Evolutionary conservation across 306 rosid species (phyloP), one percentile per base, ranked within the genome.

Genomic region (Hippophae rhamnoides): DNA sequence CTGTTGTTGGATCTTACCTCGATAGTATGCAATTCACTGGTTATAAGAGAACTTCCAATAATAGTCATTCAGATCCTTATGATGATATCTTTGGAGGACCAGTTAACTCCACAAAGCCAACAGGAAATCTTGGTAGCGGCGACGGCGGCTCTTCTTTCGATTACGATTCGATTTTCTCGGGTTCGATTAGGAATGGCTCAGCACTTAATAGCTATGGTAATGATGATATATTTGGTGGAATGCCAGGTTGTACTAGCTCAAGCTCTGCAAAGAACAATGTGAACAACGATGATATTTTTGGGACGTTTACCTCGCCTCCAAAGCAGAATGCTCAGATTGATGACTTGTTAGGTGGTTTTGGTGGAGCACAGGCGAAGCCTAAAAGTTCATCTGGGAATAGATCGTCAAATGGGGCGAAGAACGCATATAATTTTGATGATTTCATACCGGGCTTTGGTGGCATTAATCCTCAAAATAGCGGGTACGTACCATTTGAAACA

Each of bases 391-490:
- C 47, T 14, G 45, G 54, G 9, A 74, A 62, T 45, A 48, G 43
- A 52, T 62, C 47, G 6, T 66, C 56, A 7, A 56, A 25, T 23
- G 46, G 46, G n/a, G 63, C 56, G 53, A 43, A 54, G 13, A 66
- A 50, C 23, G 49, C 62, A 11, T 64, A 60, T 31, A 70, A 31
- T 72, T 78, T 76, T 72, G 95, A 75, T 76, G 96, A 84, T 12
- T 72, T 92, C 77, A 74, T 88, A 60, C 76, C 88, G 25, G 96
- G 96, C 11, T 88, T 92, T 84, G 85, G 84, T 67, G 78, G 69
- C 52, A 77, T 60, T 72, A 68, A 38, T 57, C 54, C 68, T 74
- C 64, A 72, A 5, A 74, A 68, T 68, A 64, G 61, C 42, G 76
- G 99, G 99, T 88, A 84, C 57, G 68, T 60, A 38, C 3, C 1